Conservation (phyloP, 73 alveolate genomes). For the Blepharisma japonicum region DNA sequence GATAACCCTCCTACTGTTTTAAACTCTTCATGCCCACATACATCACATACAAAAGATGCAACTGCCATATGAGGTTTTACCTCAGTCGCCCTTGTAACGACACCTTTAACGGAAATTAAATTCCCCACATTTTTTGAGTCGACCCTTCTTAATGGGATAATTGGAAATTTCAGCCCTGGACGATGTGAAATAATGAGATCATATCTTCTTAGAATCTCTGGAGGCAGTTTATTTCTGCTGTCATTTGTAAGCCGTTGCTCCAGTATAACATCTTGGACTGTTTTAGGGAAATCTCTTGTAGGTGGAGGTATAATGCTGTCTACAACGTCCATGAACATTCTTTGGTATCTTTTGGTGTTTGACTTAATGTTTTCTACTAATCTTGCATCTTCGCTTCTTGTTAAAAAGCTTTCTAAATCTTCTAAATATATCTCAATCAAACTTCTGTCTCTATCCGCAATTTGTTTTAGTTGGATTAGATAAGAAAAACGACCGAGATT, state of each 20-base stretch:
- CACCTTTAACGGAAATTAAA: conserved; percentile 79
- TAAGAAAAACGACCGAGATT: not conserved
- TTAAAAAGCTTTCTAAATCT: conserved; percentile 68
- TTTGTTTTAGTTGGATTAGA: conserved; percentile 39
- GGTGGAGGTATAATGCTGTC: conserved; percentile 75
- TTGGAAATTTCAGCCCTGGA: conserved; percentile 54
- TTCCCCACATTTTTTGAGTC: conserved; percentile 78
- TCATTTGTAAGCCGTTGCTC: conserved; percentile 13
- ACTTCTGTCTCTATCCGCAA: conserved; percentile 63
- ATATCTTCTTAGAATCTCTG: conserved; percentile 76
- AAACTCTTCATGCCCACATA: conserved; percentile 92
- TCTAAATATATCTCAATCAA: conserved; percentile 64
- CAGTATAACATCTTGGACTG: conserved; percentile 36
- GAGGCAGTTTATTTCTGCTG: conserved; percentile 51
- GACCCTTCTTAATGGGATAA: conserved; percentile 72
- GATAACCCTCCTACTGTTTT: conserved; percentile 68
- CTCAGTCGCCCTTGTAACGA: conserved; percentile 91
- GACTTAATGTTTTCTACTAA: conserved; percentile 68
- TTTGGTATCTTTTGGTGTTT: conserved; percentile 76
- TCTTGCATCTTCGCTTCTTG: conserved; percentile 46
- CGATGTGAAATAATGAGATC: conserved; percentile 54
- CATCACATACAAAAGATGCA: conserved; percentile 91
- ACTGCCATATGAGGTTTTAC: conserved; percentile 88
- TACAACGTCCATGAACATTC: conserved; percentile 64
- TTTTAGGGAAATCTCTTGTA: conserved; percentile 31